Base-by-base conservation (phyloP, 495 filamentous ascomycete genomes). In the Trichoderma virens region DNA sequence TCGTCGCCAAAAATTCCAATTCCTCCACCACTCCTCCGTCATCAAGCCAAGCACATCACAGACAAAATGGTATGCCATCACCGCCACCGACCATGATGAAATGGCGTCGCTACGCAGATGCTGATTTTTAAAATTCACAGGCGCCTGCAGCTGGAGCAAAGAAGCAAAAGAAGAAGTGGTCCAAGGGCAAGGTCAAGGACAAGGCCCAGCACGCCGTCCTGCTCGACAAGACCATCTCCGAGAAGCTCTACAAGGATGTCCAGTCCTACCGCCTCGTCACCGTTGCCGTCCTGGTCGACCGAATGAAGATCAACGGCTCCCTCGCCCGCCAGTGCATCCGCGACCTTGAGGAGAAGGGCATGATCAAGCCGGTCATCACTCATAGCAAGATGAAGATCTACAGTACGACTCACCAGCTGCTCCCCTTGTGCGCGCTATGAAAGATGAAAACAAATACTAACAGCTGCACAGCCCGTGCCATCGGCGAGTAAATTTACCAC, bases 191-290 rank as follows among this genome's bases (percentile, higher is more conserved):
- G 97, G 95, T 99, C 83, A 99, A 99, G 93, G 95, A 99, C 86
- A 99, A 99, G 91, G 93, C 95, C 79, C 89, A 98, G 80, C 95
- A 99, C 86, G 91, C 90, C 64, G 83, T 92, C 75, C 80, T 91
- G 63, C 83, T 92, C 72, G 89, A 90, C 74, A 83, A 92, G 73
- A 78, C 85, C 74, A 93, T 86, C 64, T 89, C 89, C 45, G 90
- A 92, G 78, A 92, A 91, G 85, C 89, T 96, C 75, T 87, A 94
- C 84, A 97, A 97, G 84, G 93, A 97, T 85, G 95, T 99, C 70
- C 94, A 98, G 81, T 96, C 95, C 67, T 99, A 97, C 90, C 92
- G 95, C 73, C 92, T 99, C 80, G 90, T 99, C 85, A 99, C 95
- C 73, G 90, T 98, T 75, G 91, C 95, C 71, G 92, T 89, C 71